Base-by-base conservation (phyloP, 1,284 basidiomycete genomes). In the Cutaneotrichosporon sp. region DNA sequence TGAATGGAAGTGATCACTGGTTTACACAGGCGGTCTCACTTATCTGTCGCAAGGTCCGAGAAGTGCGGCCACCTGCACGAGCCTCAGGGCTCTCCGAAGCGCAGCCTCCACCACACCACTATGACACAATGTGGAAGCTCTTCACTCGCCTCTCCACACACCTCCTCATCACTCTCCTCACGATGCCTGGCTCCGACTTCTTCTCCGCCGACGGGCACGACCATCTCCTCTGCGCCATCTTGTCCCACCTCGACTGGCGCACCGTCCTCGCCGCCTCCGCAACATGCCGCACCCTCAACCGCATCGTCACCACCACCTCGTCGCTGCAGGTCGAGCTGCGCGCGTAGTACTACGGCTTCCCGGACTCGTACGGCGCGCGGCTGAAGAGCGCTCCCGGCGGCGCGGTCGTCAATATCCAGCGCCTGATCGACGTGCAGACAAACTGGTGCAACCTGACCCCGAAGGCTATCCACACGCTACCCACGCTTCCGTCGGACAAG, bases 111-210 rank as follows among this genome's bases (percentile, higher is more conserved):
- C n/a, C n/a, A n/a, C n/a, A n/a, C n/a, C n/a, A n/a, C n/a, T n/a
- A n/a, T n/a, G n/a, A n/a, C n/a, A n/a, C n/a, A n/a, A n/a, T n/a
- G n/a, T n/a, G n/a, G n/a, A n/a, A n/a, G n/a, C n/a, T n/a, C 10
- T 36, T 5, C 34, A 14, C 1, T 14, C 34, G 5, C 1, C 34
- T 5, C 16, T 14, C 34, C 34, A 36, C 10, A 13, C 16, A 16
- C 3, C 13, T 14, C 16, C 16, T 36, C 13, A 14, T 14, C 34
- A 13, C 34, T 36, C 34, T 16, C 16, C 16, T 36, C 34, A 5
- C 34, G 5, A 36, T 36, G 34, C 5, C 10, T 13, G 10, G 1
- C 5, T 1, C 10, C 34, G 16, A 84, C 77, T 95, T 47, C 46
- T 24, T 47, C 24, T 1, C 24, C 46, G 14, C 24, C 9, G 9